phyloP scores from a whole-genome alignment of 768 basidiomycete genomes.

The Pleurotus tuoliensis region DNA sequence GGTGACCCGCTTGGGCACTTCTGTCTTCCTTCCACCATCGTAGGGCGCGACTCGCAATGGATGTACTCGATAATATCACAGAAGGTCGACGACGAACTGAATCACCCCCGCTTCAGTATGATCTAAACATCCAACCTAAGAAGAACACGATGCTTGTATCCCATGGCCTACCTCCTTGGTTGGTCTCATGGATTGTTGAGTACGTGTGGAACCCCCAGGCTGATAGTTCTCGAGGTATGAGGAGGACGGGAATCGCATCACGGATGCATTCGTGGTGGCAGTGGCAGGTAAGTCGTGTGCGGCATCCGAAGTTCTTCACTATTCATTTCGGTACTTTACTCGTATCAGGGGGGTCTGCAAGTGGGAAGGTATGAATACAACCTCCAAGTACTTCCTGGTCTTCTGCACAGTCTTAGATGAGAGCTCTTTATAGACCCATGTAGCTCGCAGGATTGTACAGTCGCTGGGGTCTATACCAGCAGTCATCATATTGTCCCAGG shows the following conservation, averaged over 20 bases:
- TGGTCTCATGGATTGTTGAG: slow-evolving; percentile 11
- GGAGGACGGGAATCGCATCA: slow-evolving; percentile 64
- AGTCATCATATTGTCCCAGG: slow-evolving; percentile 90
- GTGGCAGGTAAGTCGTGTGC: slow-evolving; percentile 60
- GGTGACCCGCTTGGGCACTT: neutral
- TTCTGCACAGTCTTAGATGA: neutral
- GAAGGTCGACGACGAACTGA: neutral
- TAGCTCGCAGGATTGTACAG: slow-evolving; percentile 77
- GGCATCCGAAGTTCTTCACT: neutral
- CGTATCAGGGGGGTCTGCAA: slow-evolving; percentile 71
- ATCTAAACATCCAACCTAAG: slow-evolving; percentile 32
- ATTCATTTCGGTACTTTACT: neutral
- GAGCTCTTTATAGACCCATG: slow-evolving; percentile 59
- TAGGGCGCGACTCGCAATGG: neutral
- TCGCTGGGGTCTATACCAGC: slow-evolving; percentile 80
- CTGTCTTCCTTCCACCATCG: too few relatives aligned
- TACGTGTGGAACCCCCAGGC: neutral
- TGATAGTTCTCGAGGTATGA: slow-evolving; percentile 55
- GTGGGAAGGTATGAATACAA: slow-evolving; percentile 65
- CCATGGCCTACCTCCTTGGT: slow-evolving; percentile 87
- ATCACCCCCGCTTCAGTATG: slow-evolving; percentile 3
- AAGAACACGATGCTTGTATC: slow-evolving; percentile 80
- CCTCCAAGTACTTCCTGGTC: neutral
- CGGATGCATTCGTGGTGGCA: slow-evolving; percentile 80
- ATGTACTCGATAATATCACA: neutral